A percentile compares a stretch with the other conserved stretches of the same genome.
These are phyloP conservation scores for Daedalea quercina DNA, from an alignment of 768 basidiomycete genomes.

Conservation along the genomic window DNA sequence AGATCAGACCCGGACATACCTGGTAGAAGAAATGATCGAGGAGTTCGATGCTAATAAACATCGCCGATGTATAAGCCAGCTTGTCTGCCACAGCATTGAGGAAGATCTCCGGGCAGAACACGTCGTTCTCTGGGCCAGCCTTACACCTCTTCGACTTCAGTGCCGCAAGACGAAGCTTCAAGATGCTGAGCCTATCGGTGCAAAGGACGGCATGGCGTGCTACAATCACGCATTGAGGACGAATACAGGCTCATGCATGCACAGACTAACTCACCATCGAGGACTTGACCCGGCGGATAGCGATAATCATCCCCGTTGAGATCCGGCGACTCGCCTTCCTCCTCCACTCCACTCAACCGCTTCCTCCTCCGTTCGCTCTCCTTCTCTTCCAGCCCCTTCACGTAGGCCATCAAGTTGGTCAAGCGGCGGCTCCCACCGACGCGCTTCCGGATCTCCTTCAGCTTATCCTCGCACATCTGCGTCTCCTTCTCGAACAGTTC, in stretches of 20 bases:
- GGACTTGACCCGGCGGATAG: conserved; percentile 85
- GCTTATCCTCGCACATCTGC: conserved; percentile 74
- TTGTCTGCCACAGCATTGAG: conserved; percentile 96
- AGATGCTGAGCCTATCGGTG: conserved; percentile 68
- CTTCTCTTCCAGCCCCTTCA: conserved; percentile 73
- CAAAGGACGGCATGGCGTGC: conserved; percentile 92
- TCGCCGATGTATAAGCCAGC: conserved; percentile 88
- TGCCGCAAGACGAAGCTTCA: conserved; percentile 82
- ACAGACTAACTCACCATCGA: conserved; percentile 64
- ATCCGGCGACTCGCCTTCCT: conserved; percentile 26
- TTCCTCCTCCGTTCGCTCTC: conserved; percentile 57
- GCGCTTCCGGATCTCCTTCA: conserved; percentile 80
- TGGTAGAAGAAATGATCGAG: conserved; percentile 99
- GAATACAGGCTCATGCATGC: background rate
- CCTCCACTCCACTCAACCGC: conserved; percentile 32
- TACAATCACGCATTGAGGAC: conserved; percentile 26
- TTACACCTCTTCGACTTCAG: conserved; percentile 87
- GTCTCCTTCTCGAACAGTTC: conserved; percentile 83
- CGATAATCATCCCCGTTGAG: conserved; percentile 68
- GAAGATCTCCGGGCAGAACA: conserved; percentile 95
- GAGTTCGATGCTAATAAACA: conserved; percentile 99
- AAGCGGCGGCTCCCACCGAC: conserved; percentile 85
- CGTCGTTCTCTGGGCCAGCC: conserved; percentile 79
- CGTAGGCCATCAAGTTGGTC: conserved; percentile 70
- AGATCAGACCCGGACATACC: conserved; percentile 35